Evolutionary conservation across 2,329 filamentous ascomycete species (phyloP), one percentile per base, ranked within the genome.

Genomic region (Acrodontium crateriforme): DNA sequence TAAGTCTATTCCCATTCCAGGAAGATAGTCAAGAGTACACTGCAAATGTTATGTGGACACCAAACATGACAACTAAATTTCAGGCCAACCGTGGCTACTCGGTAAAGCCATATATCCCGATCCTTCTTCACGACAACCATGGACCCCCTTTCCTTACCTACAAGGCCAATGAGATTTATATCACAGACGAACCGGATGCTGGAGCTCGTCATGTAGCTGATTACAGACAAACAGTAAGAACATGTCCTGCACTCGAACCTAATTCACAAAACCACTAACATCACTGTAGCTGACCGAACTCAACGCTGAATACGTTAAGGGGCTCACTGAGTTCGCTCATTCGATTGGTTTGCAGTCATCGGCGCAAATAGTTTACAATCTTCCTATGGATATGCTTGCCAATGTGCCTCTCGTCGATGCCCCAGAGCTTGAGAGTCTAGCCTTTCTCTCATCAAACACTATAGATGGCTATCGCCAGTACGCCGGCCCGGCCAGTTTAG

Each of bases 401-500:
- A 45, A 49, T 27, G 36, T 53, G 9, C 42, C 49, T 2, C 27
- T 44, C 6, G 39, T 50, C 6, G 44, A 52, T 16, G 51, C 38
- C 2, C 52, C 52, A 2, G 52, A 55, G 29, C 43, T 39, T 16
- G 52, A 55, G 34, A 49, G 45, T 3, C 39, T 55, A 1, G 51
- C 44, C 2, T 55, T 54, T 38, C n/a, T n/a, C n/a, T n/a, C n/a
- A n/a, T 28, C 31, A 17, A 35, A 52, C 25, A 26, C 42, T 2
- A 43, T 49, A 20, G 51, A 55, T 28, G 39, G 38, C 2, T 54
- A 52, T 26, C 42, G 50, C 3, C 52, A 55, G 27, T 52, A 49
- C 24, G 28, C 43, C 2, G 50, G 51, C 6, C 46, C 50, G 0
- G 47, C 49, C 7, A 46, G 52, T 25, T 38, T 55, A 4, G 35